Base-by-base conservation (phyloP, 2,329 filamentous ascomycete species). In the Venturia nashicola region DNA sequence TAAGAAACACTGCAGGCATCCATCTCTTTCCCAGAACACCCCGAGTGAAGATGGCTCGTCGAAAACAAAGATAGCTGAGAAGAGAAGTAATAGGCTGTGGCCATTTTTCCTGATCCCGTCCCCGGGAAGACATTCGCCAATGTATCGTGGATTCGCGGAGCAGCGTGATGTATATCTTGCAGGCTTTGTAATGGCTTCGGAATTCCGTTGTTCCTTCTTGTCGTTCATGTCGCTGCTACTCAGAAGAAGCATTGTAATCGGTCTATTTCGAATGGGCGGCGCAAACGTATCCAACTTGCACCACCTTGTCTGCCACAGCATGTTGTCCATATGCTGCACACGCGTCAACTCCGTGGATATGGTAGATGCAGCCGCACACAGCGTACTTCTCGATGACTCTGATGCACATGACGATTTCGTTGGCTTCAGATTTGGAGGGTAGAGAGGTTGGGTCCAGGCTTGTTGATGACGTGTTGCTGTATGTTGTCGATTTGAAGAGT, bases 311-410 rank as follows among this genome's bases (percentile, higher is more conserved):
- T 11, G 27, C 43, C 20, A 66, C 65, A n/a, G 59, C 48, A 55
- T 66, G 65, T 42, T 66, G 65, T 34, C 65, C 65, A 48, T 66
- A 66, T 46, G 65, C 65, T 16, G 71, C 67, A 61, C 73, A 75
- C 23, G 69, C 68, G 57, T 75, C 72, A n/a, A 75, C 69, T 4
- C 70, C 70, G 64, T 75, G 73, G 12, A 70, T 67, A 61, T 74
- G 70, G 63, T 75, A 75, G 32, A 69, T 68, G 66, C 73, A 75
- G 32, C 72, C 72, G 61, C 73, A 75, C n/a, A 70, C 72, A 3
- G 73, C 69, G 61, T 71, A 75, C 61, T 70, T 71, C 63, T 75
- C 73, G 20, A 75, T 68, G 27, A 75, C 67, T 32, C 71, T 70
- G 57, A 74, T 67, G 61, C 73, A 75, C 73, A 75, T 75, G 27